phyloP scores from a whole-genome alignment of 305 asterid genomes.

The Fraxinus nigra region DNA sequence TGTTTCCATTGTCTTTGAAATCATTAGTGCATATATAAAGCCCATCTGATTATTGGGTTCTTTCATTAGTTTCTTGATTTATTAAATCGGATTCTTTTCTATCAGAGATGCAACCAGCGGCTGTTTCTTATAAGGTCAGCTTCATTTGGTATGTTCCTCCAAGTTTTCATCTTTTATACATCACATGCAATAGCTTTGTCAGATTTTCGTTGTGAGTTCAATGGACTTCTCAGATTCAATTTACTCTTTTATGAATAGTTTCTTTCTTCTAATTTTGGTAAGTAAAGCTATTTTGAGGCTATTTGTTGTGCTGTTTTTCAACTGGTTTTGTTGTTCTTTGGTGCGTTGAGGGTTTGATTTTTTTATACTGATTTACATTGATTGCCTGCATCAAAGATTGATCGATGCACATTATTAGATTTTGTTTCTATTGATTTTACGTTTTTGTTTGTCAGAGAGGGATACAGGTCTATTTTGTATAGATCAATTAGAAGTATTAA shows the following conservation, averaged over 20 bases:
- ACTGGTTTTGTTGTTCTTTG: conserved; percentile 10
- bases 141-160: conserved; percentile 44
- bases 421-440: neutral
- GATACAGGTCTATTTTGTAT: neutral
- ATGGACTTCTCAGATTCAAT: neutral
- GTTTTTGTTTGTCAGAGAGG: conserved; percentile 1
- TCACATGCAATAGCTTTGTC: conserved; percentile 9
- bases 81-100: conserved; percentile 24
- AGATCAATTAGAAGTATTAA: neutral
- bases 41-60: conserved; percentile 36
- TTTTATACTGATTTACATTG: conserved; percentile 18
- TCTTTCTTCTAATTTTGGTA: conserved; percentile 13
- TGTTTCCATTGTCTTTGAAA: conserved; percentile 21
- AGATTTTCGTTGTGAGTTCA: conserved; percentile 13
- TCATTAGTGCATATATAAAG: conserved; percentile 29
- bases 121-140: conserved; percentile 36
- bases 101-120: conserved; percentile 40
- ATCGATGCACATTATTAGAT: conserved; percentile 1
- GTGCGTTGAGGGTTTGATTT: conserved; percentile 21
- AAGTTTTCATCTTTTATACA: conserved; percentile 3
- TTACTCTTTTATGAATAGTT: neutral
- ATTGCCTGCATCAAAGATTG: neutral
- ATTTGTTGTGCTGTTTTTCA: conserved; percentile 14
- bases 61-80: conserved; percentile 19
- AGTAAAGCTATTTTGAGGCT: neutral